Evolutionary conservation across 1,284 basidiomycete species (phyloP).

Genomic region (Cystobasidium pallidum): DNA sequence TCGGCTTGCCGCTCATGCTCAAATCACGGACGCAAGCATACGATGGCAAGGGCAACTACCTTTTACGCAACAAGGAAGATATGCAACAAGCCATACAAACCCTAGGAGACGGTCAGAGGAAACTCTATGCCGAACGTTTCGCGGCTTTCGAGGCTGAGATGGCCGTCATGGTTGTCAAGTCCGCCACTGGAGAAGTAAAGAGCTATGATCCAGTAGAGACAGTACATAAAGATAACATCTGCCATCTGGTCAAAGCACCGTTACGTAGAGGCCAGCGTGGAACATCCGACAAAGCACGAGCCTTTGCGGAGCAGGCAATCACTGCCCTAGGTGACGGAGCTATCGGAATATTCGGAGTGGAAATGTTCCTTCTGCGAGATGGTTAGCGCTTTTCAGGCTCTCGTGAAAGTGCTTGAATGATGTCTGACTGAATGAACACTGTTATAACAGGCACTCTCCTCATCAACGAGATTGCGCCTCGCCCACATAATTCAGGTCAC

Average conservation of each 20-base stretch:
- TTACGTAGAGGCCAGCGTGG: conserved; percentile 63
- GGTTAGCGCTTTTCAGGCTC: conserved; percentile 62
- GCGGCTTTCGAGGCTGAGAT: conserved; percentile 87
- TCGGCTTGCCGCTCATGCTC: conserved; percentile 92
- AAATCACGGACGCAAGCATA: conserved; percentile 94
- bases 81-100: conserved; percentile 66
- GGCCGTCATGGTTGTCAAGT: conserved; percentile 95
- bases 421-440: background rate
- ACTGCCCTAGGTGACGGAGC: conserved; percentile 76
- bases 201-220: conserved; percentile 96
- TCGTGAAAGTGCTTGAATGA: background rate
- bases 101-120: conserved; percentile 54
- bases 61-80: conserved; percentile 67
- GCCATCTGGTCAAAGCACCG: conserved; percentile 89
- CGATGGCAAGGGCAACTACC: conserved; percentile 93
- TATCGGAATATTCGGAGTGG: conserved; percentile 89
- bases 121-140: conserved; percentile 91
- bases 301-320: conserved; percentile 81
- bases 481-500: conserved; percentile 98
- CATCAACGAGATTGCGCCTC: conserved; percentile 98
- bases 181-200: conserved; percentile 70
- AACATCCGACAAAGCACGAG: conserved; percentile 67
- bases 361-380: conserved; percentile 91
- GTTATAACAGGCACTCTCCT: conserved; percentile 68
- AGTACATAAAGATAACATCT: conserved; percentile 90